Evolutionary conservation across 495 filamentous ascomycete species (phyloP), one percentile per base, ranked within the genome.

Genomic region (Usnea hakonensis): DNA sequence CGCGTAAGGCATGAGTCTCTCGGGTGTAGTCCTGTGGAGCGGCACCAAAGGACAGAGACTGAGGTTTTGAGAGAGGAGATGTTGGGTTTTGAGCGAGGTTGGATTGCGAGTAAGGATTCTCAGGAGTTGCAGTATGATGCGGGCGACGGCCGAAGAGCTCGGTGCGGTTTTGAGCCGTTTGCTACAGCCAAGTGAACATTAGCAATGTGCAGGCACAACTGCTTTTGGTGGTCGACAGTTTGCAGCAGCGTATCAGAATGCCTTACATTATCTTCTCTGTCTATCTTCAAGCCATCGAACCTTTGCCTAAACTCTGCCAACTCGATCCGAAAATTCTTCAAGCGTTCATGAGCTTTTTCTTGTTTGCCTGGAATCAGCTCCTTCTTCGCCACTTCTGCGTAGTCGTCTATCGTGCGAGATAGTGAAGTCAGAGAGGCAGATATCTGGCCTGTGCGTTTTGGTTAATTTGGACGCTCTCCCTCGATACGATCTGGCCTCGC

Each of bases 101-200:
- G 9, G 81, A 71, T 68, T 88, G 84, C 5, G 90, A 83, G 71
- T 98, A 98, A 1, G 94, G 95, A 69, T 97, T 98, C 74, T 97
- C 94, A 11, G 94, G 94, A 1, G 94, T 99, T 26, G 85, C 81
- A 19, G 90, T 82, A 53, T 89, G 81, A 69, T 96, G 92, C 21
- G 92, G 90, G 17, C 94, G 83, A n/a, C 95, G 83, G 21, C 93
- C 92, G 2, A 97, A 81, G 30, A 99, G 84, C 72, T 99, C 95
- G 57, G 79, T 81, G 60, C 91, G 84, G 69, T 91, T 87, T 60
- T 85, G 79, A n/a, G 79, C 76, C 40, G 87, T 85, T 75, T 84
- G 81, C 77, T 87, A 54, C 66, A 14, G 10, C 17, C 23, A 10
- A 41, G 28, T 16, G 37, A 57, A n/a, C 19, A 28, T 62, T 37